Percentiles rank a stretch among this genome's conserved stretches.
These are phyloP conservation scores for Wickerhamomyces queroliae DNA, from an alignment of 805 yeast species.

Conservation along the genomic window DNA sequence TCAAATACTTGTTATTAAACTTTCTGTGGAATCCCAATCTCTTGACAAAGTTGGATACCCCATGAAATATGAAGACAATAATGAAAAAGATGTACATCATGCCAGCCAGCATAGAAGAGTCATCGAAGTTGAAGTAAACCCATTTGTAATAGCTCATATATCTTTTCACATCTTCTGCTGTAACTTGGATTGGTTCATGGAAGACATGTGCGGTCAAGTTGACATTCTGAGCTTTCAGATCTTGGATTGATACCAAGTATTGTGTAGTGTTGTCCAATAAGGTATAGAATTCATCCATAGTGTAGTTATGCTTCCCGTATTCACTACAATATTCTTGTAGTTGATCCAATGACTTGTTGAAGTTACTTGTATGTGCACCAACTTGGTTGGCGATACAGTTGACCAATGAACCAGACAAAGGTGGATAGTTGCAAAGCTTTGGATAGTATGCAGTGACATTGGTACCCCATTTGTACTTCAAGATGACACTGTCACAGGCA, in stretches of 20 bases:
- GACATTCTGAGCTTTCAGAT: constrained; percentile 1
- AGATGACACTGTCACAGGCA: neutral
- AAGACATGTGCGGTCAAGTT: constrained; percentile 4
- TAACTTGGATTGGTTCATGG: constrained; percentile 9
- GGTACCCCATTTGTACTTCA: neutral
- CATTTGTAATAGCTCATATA: constrained; percentile 2
- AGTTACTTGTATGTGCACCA: too few species aligned
- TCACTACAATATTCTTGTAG: neutral
- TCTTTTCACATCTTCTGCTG: neutral
- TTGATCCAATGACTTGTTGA: constrained; percentile 9
- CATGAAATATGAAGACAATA: constrained; percentile 29
- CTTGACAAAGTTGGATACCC: constrained; percentile 25
- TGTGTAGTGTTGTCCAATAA: constrained; percentile 27
- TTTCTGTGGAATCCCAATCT: constrained; percentile 13
- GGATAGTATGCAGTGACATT: neutral
- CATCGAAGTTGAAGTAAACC: constrained; percentile 14
- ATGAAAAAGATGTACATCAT: constrained; percentile 33
- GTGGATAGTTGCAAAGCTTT: neutral
- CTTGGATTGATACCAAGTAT: too few species aligned
- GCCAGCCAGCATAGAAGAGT: constrained; percentile 18
- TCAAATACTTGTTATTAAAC: constrained; percentile 9
- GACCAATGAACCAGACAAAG: constrained; percentile 2
- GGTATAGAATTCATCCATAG: constrained; percentile 16
- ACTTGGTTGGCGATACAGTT: constrained; percentile 5
- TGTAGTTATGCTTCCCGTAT: constrained; percentile 4